phyloP scores from a whole-genome alignment of 805 yeast species.

The Suhomyces xylopsoci region DNA sequence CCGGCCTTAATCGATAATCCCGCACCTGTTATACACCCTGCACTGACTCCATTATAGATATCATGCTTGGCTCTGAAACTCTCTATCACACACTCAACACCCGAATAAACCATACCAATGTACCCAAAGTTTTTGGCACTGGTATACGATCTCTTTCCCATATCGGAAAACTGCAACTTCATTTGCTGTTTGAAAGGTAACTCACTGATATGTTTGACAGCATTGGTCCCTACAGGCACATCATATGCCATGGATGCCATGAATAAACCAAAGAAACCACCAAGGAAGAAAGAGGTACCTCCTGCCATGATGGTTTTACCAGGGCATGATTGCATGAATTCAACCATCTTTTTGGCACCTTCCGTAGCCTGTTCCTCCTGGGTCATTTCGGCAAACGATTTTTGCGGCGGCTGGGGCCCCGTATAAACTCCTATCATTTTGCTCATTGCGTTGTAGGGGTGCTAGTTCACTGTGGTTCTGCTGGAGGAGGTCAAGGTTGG shows the following conservation, averaged over 20 bases:
- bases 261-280: conserved; percentile 93
- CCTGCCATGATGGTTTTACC: conserved; percentile 92
- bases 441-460: background rate
- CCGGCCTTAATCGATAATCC: conserved; percentile 91
- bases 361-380: conserved; percentile 91
- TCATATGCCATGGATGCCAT: conserved; percentile 90
- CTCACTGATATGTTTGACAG: conserved; percentile 63
- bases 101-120: conserved; percentile 87
- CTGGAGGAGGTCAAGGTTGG: background rate
- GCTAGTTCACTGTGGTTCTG: background rate
- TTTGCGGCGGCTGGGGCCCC: conserved; percentile 36
- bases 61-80: conserved; percentile 86
- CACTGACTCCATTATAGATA: conserved; percentile 83
- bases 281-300: conserved; percentile 88
- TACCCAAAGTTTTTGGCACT: conserved; percentile 93
- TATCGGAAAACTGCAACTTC: conserved; percentile 85
- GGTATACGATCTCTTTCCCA: conserved; percentile 84
- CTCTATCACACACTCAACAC: conserved; percentile 89
- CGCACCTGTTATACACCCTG: conserved; percentile 97
- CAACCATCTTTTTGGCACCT: conserved; percentile 81
- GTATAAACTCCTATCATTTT: conserved; percentile 41
- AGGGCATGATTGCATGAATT: conserved; percentile 88
- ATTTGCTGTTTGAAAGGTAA: conserved; percentile 91
- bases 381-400: conserved; percentile 66
- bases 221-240: conserved; percentile 64